phyloP scores from a whole-genome alignment of 2,329 filamentous ascomycete species.

The Claviceps pusilla region DNA sequence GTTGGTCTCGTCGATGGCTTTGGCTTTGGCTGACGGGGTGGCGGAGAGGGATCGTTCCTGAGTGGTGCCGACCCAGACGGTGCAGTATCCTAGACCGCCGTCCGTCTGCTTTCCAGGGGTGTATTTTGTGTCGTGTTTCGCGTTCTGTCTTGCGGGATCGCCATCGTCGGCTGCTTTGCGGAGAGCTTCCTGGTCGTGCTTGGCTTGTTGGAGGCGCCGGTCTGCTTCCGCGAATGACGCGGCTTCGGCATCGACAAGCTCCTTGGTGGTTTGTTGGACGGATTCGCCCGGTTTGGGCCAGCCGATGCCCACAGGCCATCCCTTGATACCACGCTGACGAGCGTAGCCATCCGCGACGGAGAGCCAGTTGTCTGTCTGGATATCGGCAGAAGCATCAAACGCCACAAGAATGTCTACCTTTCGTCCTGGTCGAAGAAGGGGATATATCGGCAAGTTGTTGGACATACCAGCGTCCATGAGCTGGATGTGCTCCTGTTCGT shows the following conservation, averaged over 20 bases:
- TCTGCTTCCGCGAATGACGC: conserved; percentile 45
- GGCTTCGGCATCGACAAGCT: conserved; percentile 53
- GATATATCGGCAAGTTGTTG: conserved; percentile 94
- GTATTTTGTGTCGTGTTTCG: conserved; percentile 21
- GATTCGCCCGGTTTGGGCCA: conserved; percentile 59
- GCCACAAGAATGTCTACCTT: conserved; percentile 81
- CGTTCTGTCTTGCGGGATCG: conserved; percentile 8
- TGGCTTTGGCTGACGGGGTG: conserved; percentile 33
- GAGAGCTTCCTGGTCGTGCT: conserved; percentile 26
- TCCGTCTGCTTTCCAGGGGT: conserved; percentile 28
- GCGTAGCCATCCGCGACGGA: conserved; percentile 89
- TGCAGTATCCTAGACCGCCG: conserved; percentile 74
- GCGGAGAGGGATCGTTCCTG: conserved; percentile 51
- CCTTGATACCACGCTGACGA: conserved; percentile 73
- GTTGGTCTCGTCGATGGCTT: conserved; percentile 44
- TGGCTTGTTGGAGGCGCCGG: conserved; percentile 47
- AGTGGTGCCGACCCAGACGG: conserved; percentile 81
- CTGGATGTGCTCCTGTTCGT: conserved; percentile 55
- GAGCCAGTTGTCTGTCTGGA: conserved; percentile 91
- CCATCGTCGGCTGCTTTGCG: conserved; percentile 11
- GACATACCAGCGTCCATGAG: conserved; percentile 98
- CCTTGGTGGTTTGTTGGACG: conserved; percentile 42
- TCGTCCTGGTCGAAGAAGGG: conserved; percentile 72
- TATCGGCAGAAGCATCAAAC: conserved; percentile 89
- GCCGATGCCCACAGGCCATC: conserved; percentile 88